Evolutionary conservation across 2,329 filamentous ascomycete genomes (phyloP), one percentile per base, ranked within the genome.

Genomic region (Apiospora kogelbergensis): DNA sequence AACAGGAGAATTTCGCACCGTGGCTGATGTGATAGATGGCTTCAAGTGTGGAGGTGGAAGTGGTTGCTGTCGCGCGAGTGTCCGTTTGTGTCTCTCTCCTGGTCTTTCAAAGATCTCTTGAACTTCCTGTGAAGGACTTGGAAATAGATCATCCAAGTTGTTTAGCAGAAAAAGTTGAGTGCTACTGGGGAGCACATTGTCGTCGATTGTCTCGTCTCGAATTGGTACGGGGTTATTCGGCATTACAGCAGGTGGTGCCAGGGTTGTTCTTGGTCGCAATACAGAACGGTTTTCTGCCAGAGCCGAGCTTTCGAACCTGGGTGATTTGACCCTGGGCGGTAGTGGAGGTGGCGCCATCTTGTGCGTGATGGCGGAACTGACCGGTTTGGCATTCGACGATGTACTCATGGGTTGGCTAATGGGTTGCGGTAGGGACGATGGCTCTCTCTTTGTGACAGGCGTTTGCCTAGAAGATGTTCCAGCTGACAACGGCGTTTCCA

Each of bases 121-220:
- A 7, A 82, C 80, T 74, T 88, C 84, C 73, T 90, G 88, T 0
- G 86, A 88, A 0, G 85, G 81, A n/a, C 83, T 85, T 0, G 86
- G 86, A 60, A 88, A 85, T 70, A 88, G 83, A 67, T 88, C 85
- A 46, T 88, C 85, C 9, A 85, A 73, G 69, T 86, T 81, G 48
- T 75, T 73, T 40, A 81, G 77, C 10, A 88, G 77, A n/a, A 89
- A 87, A 10, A 82, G 79, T 70, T 88, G 87, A 0, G 86, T 89
- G 71, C 84, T 85, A 37, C 78, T 76, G 7, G 81, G 80, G 63
- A 73, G 64, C 10, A 68, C 30, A 20, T 37, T n/a, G 17, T 60
- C 53, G 30, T 37, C 20, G 30, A 20, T 9, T 5, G 30, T 6
- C 3, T 37, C 20, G 22, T 60, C 30, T 60, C 30, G 53, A n/a